Percentiles rank a stretch among this genome's conserved stretches.
Evolutionary conservation across 1,284 basidiomycete genomes (phyloP).

Genomic region (Cutaneotrichosporon cutaneum): DNA sequence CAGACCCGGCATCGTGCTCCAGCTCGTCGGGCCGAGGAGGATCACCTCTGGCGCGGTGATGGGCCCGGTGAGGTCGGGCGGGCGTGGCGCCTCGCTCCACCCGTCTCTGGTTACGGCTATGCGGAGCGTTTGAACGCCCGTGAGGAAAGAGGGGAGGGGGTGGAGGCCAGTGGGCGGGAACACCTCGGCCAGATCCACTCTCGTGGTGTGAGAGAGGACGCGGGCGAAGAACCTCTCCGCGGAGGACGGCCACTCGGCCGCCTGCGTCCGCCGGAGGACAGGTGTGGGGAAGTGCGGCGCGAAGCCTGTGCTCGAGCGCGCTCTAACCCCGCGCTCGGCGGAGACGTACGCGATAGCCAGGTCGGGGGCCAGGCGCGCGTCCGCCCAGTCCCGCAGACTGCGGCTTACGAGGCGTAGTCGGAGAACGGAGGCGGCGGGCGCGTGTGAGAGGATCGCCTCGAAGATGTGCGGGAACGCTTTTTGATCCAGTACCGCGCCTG

Average conservation of each 20-base stretch:
- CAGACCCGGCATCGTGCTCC: slow-evolving; percentile 2
- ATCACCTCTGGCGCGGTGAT: not conserved
- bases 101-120: not conserved
- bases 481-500: slow-evolving; percentile 9
- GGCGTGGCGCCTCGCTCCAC: slow-evolving; percentile 1
- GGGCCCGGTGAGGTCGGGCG: slow-evolving; percentile 3
- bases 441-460: slow-evolving; percentile 8
- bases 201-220: not conserved
- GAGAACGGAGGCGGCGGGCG: not conserved
- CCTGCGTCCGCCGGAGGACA: not conserved
- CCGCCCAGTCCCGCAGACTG: not conserved
- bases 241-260: not conserved
- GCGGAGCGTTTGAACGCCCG: not conserved
- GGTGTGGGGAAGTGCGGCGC: not conserved
- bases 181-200: not conserved
- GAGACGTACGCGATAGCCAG: not conserved
- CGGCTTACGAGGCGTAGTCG: not conserved
- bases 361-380: slow-evolving; percentile 2
- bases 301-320: not conserved
- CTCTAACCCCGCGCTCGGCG: not conserved
- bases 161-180: slow-evolving; percentile 3
- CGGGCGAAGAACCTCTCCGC: not conserved
- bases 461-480: slow-evolving; percentile 18
- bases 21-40: not conserved
- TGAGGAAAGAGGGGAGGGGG: not conserved